Conservation (phyloP, 768 basidiomycete genomes). For the Lentinula raphanica region DNA sequence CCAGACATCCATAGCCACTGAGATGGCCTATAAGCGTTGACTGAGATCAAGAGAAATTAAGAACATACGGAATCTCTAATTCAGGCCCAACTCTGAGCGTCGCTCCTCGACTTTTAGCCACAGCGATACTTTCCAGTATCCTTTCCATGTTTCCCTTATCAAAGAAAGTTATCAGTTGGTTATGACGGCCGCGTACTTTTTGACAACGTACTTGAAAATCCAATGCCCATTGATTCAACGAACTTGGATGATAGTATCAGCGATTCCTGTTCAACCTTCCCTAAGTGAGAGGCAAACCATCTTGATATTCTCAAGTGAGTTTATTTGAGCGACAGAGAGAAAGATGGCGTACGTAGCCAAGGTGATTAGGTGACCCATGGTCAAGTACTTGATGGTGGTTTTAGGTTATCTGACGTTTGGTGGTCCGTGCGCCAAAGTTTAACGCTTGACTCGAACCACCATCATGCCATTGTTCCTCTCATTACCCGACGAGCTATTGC, state of each 20-base stretch:
- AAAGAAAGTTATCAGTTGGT: neutral
- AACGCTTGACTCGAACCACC: too few species aligned
- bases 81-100: constrained; percentile 94
- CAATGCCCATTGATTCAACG: constrained; percentile 95
- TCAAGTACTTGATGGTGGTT: neutral
- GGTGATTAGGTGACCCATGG: constrained; percentile 83
- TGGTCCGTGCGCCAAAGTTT: neutral
- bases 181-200: neutral
- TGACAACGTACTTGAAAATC: constrained; percentile 72
- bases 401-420: neutral
- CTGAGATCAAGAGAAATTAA: neutral
- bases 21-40: neutral
- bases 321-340: neutral
- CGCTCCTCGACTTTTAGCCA: constrained; percentile 86
- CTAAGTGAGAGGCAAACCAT: constrained; percentile 23
- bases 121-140: constrained; percentile 79
- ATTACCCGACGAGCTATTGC: too few species aligned
- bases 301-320: constrained; percentile 21
- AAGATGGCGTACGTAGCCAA: constrained; percentile 67
- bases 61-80: constrained; percentile 83
- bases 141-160: constrained; percentile 86
- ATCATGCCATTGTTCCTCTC: too few species aligned
- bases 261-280: neutral
- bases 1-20: constrained; percentile 95
- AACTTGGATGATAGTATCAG: constrained; percentile 43